Conservation (phyloP, 2,329 filamentous ascomycete species). For the Stagonosporopsis cucurbitacearum region DNA sequence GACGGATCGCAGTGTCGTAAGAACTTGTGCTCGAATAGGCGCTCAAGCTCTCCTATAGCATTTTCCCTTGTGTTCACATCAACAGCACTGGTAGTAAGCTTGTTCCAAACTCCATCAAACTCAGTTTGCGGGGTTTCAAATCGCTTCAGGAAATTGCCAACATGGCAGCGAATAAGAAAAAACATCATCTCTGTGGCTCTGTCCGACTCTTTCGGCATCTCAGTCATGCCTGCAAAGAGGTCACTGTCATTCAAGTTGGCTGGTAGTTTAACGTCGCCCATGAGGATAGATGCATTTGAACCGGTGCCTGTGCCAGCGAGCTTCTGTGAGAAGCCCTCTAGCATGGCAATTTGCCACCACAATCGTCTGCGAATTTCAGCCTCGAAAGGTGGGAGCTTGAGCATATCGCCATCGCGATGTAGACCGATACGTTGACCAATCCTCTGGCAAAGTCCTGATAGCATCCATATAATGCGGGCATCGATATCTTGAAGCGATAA, state of each 20-base stretch:
- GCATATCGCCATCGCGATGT: slow-evolving; percentile 62
- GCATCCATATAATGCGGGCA: slow-evolving; percentile 65
- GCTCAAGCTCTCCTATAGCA: slow-evolving; percentile 52
- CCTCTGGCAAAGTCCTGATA: slow-evolving; percentile 67
- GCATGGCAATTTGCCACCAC: slow-evolving; percentile 69
- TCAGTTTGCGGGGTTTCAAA: slow-evolving; percentile 19
- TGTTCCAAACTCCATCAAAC: slow-evolving; percentile 37
- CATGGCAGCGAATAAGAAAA: slow-evolving; percentile 52
- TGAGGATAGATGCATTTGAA: slow-evolving; percentile 48
- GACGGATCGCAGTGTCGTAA: slow-evolving; percentile 43
- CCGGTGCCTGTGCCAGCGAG: slow-evolving; percentile 58
- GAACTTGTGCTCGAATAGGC: slow-evolving; percentile 49
- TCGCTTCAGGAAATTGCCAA: slow-evolving; percentile 50
- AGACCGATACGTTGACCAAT: slow-evolving; percentile 67
- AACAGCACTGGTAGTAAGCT: slow-evolving; percentile 28
- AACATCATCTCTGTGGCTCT: slow-evolving; percentile 60
- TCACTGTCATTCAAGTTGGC: slow-evolving; percentile 62
- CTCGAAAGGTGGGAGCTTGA: slow-evolving; percentile 64
- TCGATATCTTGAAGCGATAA: slow-evolving; percentile 55
- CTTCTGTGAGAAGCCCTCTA: slow-evolving; percentile 64
- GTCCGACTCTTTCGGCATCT: slow-evolving; percentile 50
- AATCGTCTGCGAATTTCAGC: slow-evolving; percentile 61
- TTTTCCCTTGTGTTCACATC: slow-evolving; percentile 35
- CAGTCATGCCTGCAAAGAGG: slow-evolving; percentile 52
- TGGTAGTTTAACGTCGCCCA: slow-evolving; percentile 57